These are phyloP conservation scores for Amaranthus cruentus DNA, from an alignment of 148 eudicot genomes.

Conservation along the genomic window DNA sequence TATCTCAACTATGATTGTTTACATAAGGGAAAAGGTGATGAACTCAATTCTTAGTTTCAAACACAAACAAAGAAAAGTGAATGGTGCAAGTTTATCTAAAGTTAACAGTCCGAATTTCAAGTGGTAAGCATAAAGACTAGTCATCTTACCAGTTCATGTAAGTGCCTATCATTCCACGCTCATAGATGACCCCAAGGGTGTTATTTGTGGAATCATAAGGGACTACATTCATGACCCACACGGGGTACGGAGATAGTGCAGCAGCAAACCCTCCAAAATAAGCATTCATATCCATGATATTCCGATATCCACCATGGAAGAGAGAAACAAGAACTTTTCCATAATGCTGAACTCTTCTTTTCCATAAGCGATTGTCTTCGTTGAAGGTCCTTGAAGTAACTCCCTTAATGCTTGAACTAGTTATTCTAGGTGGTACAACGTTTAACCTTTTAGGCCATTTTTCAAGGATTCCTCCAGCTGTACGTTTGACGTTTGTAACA, in stretches of 20 bases:
- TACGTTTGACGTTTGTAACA: slow-evolving; percentile 26
- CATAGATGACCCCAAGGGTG: slow-evolving; percentile 55
- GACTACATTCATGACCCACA: slow-evolving; percentile 78
- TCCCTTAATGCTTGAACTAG: slow-evolving; percentile 18
- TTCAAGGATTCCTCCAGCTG: slow-evolving; percentile 50
- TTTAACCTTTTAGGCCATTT: slow-evolving; percentile 67
- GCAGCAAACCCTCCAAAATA: slow-evolving; percentile 73
- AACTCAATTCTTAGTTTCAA: neutral
- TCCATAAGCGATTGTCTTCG: slow-evolving; percentile 57
- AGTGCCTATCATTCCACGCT: slow-evolving; percentile 73
- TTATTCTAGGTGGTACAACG: slow-evolving; percentile 48
- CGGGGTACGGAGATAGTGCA: slow-evolving; percentile 45
- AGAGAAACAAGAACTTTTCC: slow-evolving; percentile 36
- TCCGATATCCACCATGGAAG: slow-evolving; percentile 37
- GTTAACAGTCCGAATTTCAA: too few relatives aligned
- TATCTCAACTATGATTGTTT: too few relatives aligned
- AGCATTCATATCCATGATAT: slow-evolving; percentile 79
- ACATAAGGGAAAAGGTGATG: too few relatives aligned
- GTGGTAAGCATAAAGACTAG: neutral
- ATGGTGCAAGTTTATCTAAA: neutral
- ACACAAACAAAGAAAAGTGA: neutral
- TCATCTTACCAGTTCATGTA: slow-evolving; percentile 63
- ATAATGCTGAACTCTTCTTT: slow-evolving; percentile 44
- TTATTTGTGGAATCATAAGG: slow-evolving; percentile 41
- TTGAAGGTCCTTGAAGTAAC: slow-evolving; percentile 35